Conservation (phyloP, 2,329 filamentous ascomycete species). For the Grosmannia serpens region DNA sequence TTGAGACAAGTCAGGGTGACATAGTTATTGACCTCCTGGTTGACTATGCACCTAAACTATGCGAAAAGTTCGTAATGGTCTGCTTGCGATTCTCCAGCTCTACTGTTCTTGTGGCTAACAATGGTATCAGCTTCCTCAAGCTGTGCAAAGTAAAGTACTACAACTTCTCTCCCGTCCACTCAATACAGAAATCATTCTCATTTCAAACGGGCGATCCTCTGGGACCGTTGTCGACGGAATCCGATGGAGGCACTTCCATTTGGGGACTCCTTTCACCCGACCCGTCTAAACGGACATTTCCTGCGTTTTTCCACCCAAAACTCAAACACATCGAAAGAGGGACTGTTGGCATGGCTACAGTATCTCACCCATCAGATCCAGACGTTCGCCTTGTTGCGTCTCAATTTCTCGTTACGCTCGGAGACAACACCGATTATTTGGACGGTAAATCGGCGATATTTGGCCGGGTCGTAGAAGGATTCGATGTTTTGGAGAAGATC, state of each 20-base stretch:
- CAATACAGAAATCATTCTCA: slow-evolving; percentile 87
- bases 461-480: slow-evolving; percentile 89
- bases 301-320: slow-evolving; percentile 74
- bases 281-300: slow-evolving; percentile 62
- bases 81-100: not conserved
- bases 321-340: slow-evolving; percentile 81
- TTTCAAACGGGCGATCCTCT: slow-evolving; percentile 94
- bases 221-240: slow-evolving; percentile 70
- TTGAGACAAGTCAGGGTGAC: slow-evolving; percentile 88
- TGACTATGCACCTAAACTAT: slow-evolving; percentile 80
- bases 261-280: slow-evolving; percentile 69
- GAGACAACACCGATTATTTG: slow-evolving; percentile 78
- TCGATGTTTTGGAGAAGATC: slow-evolving; percentile 87
- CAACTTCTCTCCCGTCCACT: slow-evolving; percentile 90
- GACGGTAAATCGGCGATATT: slow-evolving; percentile 94
- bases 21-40: slow-evolving; percentile 89
- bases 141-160: slow-evolving; percentile 99
- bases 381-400: slow-evolving; percentile 76
- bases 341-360: slow-evolving; percentile 97
- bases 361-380: slow-evolving; percentile 60
- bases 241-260: slow-evolving; percentile 86
- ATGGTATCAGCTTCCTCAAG: slow-evolving; percentile 74
- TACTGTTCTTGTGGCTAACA: not conserved
- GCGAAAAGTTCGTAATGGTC: slow-evolving; percentile 70
- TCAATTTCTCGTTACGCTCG: slow-evolving; percentile 88